Percentiles rank a stretch among this genome's conserved stretches.
Conservation (phyloP, 2,329 filamentous ascomycete species). For the Gnomoniopsis smithogilvyi region DNA sequence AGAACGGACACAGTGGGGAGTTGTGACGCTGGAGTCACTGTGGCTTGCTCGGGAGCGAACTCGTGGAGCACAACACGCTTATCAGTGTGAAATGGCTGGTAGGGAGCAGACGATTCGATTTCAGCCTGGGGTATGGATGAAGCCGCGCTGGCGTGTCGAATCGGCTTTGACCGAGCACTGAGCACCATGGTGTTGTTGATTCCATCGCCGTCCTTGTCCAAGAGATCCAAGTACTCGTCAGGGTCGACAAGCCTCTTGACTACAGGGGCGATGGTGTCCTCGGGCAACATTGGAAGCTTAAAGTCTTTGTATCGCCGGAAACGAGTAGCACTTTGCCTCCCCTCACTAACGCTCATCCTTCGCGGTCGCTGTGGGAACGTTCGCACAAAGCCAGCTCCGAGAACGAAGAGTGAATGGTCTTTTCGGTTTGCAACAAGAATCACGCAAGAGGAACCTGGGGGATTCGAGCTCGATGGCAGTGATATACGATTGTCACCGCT, state of each 20-base stretch:
- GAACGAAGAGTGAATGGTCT: conserved; percentile 60
- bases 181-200: conserved; percentile 54
- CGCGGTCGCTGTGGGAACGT: conserved; percentile 60
- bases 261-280: conserved; percentile 54
- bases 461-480: conserved; percentile 54
- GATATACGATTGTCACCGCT: conserved; percentile 73
- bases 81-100: conserved; percentile 94
- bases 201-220: conserved; percentile 50
- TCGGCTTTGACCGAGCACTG: conserved; percentile 37
- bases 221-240: conserved; percentile 53
- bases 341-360: conserved; percentile 50
- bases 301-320: conserved; percentile 63
- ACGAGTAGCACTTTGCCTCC: conserved; percentile 50
- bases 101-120: conserved; percentile 93
- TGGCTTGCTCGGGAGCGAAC: conserved; percentile 37
- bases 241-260: conserved; percentile 55
- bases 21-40: conserved; percentile 19
- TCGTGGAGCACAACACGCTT: conserved; percentile 76
- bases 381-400: conserved; percentile 64
- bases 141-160: conserved; percentile 44
- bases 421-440: conserved; percentile 63
- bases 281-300: conserved; percentile 60
- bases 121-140: conserved; percentile 73
- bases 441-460: conserved; percentile 58
- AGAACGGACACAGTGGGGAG: conserved; percentile 36